Evolutionary conservation across 176 grass and related monocot genomes (phyloP).

Genomic region (Thinopyrum elongatum): DNA sequence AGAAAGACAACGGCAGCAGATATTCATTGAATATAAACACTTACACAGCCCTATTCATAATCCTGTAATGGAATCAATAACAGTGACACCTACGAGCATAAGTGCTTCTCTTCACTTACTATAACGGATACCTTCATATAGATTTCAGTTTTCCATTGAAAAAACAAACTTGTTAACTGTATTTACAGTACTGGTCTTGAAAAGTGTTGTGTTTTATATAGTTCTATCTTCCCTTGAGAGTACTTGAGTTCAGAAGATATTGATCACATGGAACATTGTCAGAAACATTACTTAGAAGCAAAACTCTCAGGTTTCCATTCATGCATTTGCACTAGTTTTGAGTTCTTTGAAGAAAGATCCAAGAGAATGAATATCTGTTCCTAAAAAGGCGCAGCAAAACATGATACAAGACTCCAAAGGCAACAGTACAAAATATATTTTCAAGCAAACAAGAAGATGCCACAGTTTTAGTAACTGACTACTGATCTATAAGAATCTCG

Average conservation of each 20-base stretch:
- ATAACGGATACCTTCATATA: neutral
- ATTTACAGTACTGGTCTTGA: neutral
- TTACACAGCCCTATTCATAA: neutral
- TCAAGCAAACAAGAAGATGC: neutral
- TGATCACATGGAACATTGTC: constrained; percentile 2
- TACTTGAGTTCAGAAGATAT: neutral
- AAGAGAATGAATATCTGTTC: neutral
- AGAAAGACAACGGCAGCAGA: neutral
- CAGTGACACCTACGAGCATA: neutral
- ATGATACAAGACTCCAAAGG: neutral
- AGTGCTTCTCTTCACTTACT: neutral
- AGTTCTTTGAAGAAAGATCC: neutral
- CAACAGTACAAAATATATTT: constrained; percentile 4
- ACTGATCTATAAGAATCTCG: neutral
- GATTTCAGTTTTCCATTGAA: neutral
- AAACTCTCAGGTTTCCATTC: neutral
- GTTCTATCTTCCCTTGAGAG: neutral
- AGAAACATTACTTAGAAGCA: neutral
- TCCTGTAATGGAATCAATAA: neutral
- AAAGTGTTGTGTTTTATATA: neutral
- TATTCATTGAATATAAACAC: neutral
- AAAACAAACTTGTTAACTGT: neutral
- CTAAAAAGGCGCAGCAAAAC: neutral
- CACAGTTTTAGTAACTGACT: constrained; percentile 6
- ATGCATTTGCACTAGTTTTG: neutral